phyloP scores from a whole-genome alignment of 805 yeast species.

The Teunomyces lycoperdinae region DNA sequence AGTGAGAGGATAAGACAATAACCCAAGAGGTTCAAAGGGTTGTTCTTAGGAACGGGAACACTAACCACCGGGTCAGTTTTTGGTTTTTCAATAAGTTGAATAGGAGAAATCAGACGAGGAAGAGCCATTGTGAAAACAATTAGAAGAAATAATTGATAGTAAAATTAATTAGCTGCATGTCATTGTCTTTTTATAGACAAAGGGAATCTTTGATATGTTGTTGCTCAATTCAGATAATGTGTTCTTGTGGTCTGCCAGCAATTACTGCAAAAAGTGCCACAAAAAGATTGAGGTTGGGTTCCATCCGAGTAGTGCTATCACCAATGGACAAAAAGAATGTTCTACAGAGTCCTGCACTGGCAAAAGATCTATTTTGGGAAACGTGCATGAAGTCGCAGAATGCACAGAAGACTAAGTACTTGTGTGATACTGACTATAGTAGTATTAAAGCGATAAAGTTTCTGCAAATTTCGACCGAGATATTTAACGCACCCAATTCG shows the following conservation, averaged over 20 bases:
- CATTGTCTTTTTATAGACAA: not conserved
- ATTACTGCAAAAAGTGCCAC: conserved; percentile 7
- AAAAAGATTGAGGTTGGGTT: not conserved
- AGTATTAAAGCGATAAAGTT: not conserved
- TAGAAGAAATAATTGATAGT: not conserved
- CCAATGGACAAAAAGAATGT: not conserved
- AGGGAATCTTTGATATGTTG: not conserved
- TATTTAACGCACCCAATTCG: not conserved
- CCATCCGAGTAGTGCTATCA: not conserved
- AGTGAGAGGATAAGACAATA: conserved; percentile 10
- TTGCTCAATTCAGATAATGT: not conserved
- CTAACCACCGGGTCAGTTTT: not conserved
- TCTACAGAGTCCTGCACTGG: not conserved
- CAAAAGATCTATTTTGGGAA: not conserved
- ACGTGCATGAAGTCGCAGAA: not conserved
- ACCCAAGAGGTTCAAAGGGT: not conserved
- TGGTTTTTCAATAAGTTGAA: not conserved
- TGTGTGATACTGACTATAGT: not conserved
- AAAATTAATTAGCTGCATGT: not conserved
- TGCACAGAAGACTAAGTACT: not conserved
- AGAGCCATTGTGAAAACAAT: not conserved
- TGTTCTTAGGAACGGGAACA: not conserved
- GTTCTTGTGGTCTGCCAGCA: conserved; percentile 2
- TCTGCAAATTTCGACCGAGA: not conserved
- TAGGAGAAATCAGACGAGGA: not conserved